Evolutionary conservation across 345 rosid species (phyloP).

Genomic region (Nephelium lappaceum): DNA sequence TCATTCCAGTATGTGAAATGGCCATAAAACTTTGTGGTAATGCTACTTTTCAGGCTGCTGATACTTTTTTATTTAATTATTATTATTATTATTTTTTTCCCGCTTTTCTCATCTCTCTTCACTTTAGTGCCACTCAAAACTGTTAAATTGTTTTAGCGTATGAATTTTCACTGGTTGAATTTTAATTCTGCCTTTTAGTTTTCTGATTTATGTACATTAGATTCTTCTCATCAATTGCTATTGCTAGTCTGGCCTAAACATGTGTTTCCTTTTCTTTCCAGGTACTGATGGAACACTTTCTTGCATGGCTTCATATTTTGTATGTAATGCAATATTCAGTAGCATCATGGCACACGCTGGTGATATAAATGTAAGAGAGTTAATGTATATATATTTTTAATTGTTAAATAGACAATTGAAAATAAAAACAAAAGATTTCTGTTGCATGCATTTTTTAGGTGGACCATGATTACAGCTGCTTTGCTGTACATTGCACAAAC

Average conservation of each 20-base stretch:
- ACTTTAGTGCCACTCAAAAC: neutral
- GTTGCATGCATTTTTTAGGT: neutral
- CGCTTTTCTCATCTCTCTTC: neutral
- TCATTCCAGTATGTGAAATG: slow-evolving; percentile 82
- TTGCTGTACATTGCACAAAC: neutral
- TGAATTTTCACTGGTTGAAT: neutral
- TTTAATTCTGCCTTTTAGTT: neutral
- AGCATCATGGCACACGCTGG: slow-evolving; percentile 67
- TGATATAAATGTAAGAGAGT: slow-evolving; percentile 66
- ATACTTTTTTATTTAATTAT: neutral
- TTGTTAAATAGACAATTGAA: neutral
- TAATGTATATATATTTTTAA: neutral
- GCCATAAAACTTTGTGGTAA: slow-evolving; percentile 95
- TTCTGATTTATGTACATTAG: neutral
- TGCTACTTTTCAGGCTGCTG: slow-evolving; percentile 7
- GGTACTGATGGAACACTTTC: slow-evolving; percentile 95
- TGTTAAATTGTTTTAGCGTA: neutral
- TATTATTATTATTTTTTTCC: too few relatives aligned
- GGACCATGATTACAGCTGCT: neutral
- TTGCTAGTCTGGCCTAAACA: slow-evolving; percentile 13
- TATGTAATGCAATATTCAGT: slow-evolving; percentile 83
- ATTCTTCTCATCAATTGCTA: neutral
- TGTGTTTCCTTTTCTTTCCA: slow-evolving; percentile 35
- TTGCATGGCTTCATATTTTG: slow-evolving; percentile 92
- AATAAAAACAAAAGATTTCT: neutral